phyloP scores from a whole-genome alignment of 495 filamentous ascomycete species.

The Annulohypoxylon bovei region DNA sequence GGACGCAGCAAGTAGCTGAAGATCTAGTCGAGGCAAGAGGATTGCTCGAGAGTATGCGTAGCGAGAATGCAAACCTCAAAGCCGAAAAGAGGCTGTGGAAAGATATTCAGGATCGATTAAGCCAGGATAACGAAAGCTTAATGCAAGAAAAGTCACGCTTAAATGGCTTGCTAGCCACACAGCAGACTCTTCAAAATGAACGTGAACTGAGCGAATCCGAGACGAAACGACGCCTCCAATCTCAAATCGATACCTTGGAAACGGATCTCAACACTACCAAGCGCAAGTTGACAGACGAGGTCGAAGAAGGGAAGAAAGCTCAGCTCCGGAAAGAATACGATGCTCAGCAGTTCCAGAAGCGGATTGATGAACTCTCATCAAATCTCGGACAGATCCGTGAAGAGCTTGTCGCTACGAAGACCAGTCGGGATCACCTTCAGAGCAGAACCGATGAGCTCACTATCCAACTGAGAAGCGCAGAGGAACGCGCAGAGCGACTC shows the following conservation, averaged over 20 bases:
- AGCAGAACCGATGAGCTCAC: conserved; percentile 85
- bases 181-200: conserved; percentile 89
- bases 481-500: conserved; percentile 82
- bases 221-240: conserved; percentile 77
- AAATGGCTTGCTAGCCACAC: conserved; percentile 77
- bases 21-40: conserved; percentile 88
- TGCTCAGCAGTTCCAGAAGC: conserved; percentile 81
- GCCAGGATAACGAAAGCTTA: conserved; percentile 84
- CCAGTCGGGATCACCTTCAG: conserved; percentile 86
- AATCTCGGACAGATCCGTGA: conserved; percentile 81
- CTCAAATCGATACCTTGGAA: conserved; percentile 79
- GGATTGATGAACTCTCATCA: conserved; percentile 88
- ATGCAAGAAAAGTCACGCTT: conserved; percentile 83
- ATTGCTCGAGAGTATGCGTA: conserved; percentile 84
- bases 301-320: conserved; percentile 82
- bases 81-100: conserved; percentile 93
- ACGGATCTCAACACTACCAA: conserved; percentile 79
- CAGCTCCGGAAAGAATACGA: conserved; percentile 88
- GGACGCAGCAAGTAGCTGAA: conserved; percentile 90
- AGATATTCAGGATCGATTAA: conserved; percentile 85
- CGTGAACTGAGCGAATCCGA: conserved; percentile 88
- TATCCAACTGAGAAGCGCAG: conserved; percentile 84
- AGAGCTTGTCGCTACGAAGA: conserved; percentile 83
- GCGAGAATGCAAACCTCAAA: conserved; percentile 90
- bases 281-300: conserved; percentile 82